These are phyloP conservation scores for Aspergillus tanneri DNA, from an alignment of 2,329 filamentous ascomycete species.

Conservation along the genomic window DNA sequence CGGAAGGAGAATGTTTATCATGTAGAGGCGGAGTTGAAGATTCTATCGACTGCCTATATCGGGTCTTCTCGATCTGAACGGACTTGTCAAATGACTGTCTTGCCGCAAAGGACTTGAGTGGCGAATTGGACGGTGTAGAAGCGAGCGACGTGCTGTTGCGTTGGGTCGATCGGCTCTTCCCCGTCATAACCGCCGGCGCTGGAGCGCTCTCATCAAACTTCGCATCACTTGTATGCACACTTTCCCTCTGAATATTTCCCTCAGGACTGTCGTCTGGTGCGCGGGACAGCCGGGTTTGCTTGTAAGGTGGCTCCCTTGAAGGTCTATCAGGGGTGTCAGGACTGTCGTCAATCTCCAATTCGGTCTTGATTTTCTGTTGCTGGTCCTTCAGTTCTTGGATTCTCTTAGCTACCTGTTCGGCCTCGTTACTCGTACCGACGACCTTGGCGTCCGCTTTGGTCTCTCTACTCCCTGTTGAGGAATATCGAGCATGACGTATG, in stretches of 20 bases:
- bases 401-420: slow-evolving; percentile 57
- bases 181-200: slow-evolving; percentile 66
- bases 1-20: slow-evolving; percentile 43
- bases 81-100: slow-evolving; percentile 32
- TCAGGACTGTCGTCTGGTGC: slow-evolving; percentile 3
- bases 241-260: not conserved
- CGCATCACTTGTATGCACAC: slow-evolving; percentile 7
- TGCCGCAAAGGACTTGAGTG: slow-evolving; percentile 23
- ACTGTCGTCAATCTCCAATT: slow-evolving; percentile 43
- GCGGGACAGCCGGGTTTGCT: slow-evolving; percentile 18
- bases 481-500: slow-evolving; percentile 45
- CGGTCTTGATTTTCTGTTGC: slow-evolving; percentile 54
- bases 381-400: slow-evolving; percentile 60
- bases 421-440: slow-evolving; percentile 43
- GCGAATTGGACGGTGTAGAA: slow-evolving; percentile 29
- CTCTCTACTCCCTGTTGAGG: slow-evolving; percentile 40
- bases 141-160: slow-evolving; percentile 28
- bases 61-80: slow-evolving; percentile 29
- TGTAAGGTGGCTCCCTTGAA: slow-evolving; percentile 13
- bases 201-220: slow-evolving; percentile 63
- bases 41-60: slow-evolving; percentile 31
- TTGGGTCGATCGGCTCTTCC: slow-evolving; percentile 44
- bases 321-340: slow-evolving; percentile 26
- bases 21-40: slow-evolving; percentile 26
- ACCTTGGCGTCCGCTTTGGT: slow-evolving; percentile 41